A percentile compares a stretch with the other conserved stretches of the same genome.
Conservation (phyloP, 768 basidiomycete genomes). For the Sarcodon aspratus region DNA sequence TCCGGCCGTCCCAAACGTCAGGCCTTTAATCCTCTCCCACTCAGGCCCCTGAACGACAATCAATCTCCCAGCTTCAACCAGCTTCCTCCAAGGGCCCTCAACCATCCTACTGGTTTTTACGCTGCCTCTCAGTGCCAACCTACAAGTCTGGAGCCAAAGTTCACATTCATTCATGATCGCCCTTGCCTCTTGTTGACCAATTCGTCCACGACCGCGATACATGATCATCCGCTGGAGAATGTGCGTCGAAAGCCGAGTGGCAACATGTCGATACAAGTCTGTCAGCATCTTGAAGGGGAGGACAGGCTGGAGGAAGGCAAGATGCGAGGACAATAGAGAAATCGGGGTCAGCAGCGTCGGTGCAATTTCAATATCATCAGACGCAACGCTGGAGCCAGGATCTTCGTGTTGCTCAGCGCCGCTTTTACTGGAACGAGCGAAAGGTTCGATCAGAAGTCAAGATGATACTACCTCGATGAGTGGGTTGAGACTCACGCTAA, state of each 20-base stretch:
- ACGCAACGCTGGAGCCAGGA: too few relatives aligned
- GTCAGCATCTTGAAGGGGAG: slow-evolving; percentile 50
- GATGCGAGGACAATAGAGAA: slow-evolving; percentile 70
- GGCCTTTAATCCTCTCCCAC: slow-evolving; percentile 34
- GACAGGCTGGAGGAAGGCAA: slow-evolving; percentile 52
- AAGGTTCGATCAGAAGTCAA: background rate
- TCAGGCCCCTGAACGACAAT: slow-evolving; percentile 45
- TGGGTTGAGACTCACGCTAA: slow-evolving; percentile 26
- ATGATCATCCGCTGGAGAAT: slow-evolving; percentile 76
- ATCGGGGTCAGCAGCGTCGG: slow-evolving; percentile 68
- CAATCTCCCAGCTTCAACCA: slow-evolving; percentile 61
- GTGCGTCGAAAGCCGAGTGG: slow-evolving; percentile 59
- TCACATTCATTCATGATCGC: slow-evolving; percentile 60
- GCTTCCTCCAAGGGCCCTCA: slow-evolving; percentile 66
- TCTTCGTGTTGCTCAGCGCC: background rate
- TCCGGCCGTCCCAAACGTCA: slow-evolving; percentile 31
- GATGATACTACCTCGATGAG: background rate
- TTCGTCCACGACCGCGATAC: slow-evolving; percentile 55
- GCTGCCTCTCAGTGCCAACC: slow-evolving; percentile 33
- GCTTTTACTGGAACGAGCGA: background rate
- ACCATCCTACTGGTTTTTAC: slow-evolving; percentile 37
- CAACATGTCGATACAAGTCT: slow-evolving; percentile 51
- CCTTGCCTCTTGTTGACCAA: slow-evolving; percentile 49
- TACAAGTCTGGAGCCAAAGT: slow-evolving; percentile 77
- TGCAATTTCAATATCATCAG: slow-evolving; percentile 41